These are phyloP conservation scores for Lactarius deliciosus DNA, from an alignment of 768 basidiomycete species.

Conservation along the genomic window DNA sequence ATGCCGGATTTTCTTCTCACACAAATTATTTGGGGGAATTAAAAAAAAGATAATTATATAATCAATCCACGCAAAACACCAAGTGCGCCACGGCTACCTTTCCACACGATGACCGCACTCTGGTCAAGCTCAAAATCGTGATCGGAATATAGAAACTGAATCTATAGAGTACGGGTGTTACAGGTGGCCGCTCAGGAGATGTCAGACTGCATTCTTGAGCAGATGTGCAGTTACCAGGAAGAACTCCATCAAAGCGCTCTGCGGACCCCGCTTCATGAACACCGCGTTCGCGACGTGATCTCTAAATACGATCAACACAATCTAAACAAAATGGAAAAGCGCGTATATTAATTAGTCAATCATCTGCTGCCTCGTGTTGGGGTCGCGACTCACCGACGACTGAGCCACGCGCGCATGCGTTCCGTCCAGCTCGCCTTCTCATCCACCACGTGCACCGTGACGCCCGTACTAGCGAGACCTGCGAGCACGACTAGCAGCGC, in stretches of 20 bases:
- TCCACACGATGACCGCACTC: too few relatives aligned
- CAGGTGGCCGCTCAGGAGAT: too few relatives aligned
- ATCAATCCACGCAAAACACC: too few relatives aligned
- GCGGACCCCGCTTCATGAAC: conserved; percentile 22
- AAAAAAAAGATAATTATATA: too few relatives aligned
- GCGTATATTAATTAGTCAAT: not conserved
- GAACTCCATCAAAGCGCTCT: conserved; percentile 25
- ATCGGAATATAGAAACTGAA: too few relatives aligned
- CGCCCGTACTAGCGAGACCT: conserved; percentile 41
- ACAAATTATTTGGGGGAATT: too few relatives aligned
- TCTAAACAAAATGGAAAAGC: conserved; percentile 6
- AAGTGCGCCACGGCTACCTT: too few relatives aligned
- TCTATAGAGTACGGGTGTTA: too few relatives aligned
- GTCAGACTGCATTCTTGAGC: too few relatives aligned
- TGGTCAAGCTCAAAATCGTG: too few relatives aligned
- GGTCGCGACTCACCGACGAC: conserved; percentile 21
- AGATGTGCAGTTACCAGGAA: conserved; percentile 13
- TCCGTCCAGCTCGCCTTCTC: conserved; percentile 23
- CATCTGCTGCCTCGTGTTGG: not conserved
- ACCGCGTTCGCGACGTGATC: conserved; percentile 23
- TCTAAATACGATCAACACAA: conserved; percentile 23
- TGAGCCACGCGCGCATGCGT: conserved; percentile 27
- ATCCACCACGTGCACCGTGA: conserved; percentile 21
- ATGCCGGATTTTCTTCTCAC: too few relatives aligned
- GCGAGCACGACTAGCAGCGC: conserved; percentile 58